phyloP scores from a whole-genome alignment of 345 rosid genomes.

The Bruguiera parviflora region DNA sequence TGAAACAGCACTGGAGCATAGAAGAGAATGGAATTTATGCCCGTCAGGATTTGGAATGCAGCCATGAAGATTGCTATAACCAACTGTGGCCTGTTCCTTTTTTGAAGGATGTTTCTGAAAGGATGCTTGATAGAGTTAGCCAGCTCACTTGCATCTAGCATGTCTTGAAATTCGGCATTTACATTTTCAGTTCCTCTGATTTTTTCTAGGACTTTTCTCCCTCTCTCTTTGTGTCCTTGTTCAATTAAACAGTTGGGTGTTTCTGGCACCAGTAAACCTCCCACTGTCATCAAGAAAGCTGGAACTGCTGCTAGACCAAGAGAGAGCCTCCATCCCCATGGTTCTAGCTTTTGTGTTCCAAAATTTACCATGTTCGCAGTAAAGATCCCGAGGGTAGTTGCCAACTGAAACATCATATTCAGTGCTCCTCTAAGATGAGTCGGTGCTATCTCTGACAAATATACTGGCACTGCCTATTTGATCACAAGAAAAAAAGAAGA shows the following conservation, averaged over 20 bases:
- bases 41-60: conserved; percentile 82
- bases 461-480: conserved; percentile 71
- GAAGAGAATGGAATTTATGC: conserved; percentile 88
- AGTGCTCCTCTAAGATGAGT: conserved; percentile 88
- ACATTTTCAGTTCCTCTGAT: conserved; percentile 74
- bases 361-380: conserved; percentile 89
- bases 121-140: conserved; percentile 86
- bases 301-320: conserved; percentile 85
- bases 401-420: conserved; percentile 93
- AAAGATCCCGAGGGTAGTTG: conserved; percentile 83
- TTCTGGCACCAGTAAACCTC: conserved; percentile 72
- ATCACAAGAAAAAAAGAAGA: not conserved
- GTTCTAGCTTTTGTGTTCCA: conserved; percentile 70
- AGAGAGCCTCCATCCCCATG: conserved; percentile 98
- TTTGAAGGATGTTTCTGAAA: conserved; percentile 71
- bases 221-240: conserved; percentile 53
- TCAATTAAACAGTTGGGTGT: conserved; percentile 91
- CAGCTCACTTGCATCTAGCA: conserved; percentile 79
- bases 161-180: conserved; percentile 76
- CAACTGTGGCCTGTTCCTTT: conserved; percentile 70
- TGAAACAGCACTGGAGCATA: conserved; percentile 91
- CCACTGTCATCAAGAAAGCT: conserved; percentile 72
- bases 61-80: conserved; percentile 86
- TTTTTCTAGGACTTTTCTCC: conserved; percentile 58
- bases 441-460: conserved; percentile 93